Evolutionary conservation across 2,329 filamentous ascomycete genomes (phyloP).

Genomic region (Stachybotrys chartarum): DNA sequence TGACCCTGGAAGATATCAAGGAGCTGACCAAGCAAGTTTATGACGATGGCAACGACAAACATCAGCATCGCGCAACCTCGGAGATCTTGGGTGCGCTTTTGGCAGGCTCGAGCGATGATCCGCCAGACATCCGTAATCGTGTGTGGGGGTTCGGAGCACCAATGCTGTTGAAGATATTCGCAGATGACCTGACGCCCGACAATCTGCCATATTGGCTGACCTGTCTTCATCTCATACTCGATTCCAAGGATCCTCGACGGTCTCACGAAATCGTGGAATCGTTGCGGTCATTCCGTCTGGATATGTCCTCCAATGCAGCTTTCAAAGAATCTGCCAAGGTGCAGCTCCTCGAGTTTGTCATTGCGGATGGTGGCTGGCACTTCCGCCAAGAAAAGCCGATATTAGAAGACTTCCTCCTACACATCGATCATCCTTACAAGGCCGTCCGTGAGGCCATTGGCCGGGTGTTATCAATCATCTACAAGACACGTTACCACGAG

Average conservation of each 20-base stretch:
- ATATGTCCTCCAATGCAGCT: conserved; percentile 91
- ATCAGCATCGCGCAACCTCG: conserved; percentile 91
- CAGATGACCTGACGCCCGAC: conserved; percentile 89
- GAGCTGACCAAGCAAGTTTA: conserved; percentile 71
- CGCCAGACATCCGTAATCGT: conserved; percentile 62
- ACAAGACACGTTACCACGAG: conserved; percentile 88
- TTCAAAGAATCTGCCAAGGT: conserved; percentile 99
- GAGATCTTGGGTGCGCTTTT: conserved; percentile 88
- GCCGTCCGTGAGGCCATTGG: conserved; percentile 93
- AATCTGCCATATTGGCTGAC: conserved; percentile 94
- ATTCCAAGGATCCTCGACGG: conserved; percentile 82
- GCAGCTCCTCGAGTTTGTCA: conserved; percentile 78
- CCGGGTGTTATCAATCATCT: conserved; percentile 78
- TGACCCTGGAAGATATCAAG: conserved; percentile 82
- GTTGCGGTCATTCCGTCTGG: conserved; percentile 77
- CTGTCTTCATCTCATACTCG: conserved; percentile 82
- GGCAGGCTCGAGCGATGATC: conserved; percentile 71
- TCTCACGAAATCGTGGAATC: conserved; percentile 79
- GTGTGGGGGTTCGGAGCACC: conserved; percentile 90
- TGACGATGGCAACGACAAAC: conserved; percentile 91
- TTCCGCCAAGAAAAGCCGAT: conserved; percentile 88
- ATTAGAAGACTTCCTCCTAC: conserved; percentile 77
- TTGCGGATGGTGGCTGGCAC: conserved; percentile 90
- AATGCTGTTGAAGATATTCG: conserved; percentile 76
- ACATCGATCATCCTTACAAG: conserved; percentile 97